These are phyloP conservation scores for Trichoderma gracile DNA, from an alignment of 2,329 filamentous ascomycete genomes.

Conservation along the genomic window DNA sequence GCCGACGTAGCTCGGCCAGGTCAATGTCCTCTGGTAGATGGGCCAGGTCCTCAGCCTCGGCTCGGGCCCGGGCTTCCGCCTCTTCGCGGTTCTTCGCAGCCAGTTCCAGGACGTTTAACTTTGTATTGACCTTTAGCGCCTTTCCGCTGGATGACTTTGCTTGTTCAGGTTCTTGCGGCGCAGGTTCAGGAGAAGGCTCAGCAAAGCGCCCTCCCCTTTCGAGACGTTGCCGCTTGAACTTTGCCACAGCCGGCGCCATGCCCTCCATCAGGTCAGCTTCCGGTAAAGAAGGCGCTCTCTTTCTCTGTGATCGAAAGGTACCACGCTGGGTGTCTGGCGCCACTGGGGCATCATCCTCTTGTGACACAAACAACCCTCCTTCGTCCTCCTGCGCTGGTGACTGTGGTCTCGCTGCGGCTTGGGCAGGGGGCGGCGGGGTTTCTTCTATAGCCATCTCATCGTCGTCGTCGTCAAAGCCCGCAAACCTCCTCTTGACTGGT, in stretches of 20 bases:
- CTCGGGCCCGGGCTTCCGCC: constrained; percentile 63
- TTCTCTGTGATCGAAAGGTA: constrained; percentile 42
- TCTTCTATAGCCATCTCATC: constrained; percentile 30
- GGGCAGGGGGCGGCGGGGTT: constrained; percentile 12
- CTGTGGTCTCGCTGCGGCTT: constrained; percentile 14
- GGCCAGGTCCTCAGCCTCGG: constrained; percentile 55
- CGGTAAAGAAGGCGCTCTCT: constrained; percentile 47
- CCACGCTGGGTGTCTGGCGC: constrained; percentile 31
- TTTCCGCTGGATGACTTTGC: constrained; percentile 3
- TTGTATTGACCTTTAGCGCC: constrained; percentile 53
- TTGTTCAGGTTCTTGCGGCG: constrained; percentile 28
- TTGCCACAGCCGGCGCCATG: constrained; percentile 73
- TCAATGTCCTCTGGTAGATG: constrained; percentile 64
- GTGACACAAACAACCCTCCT: constrained; percentile 59
- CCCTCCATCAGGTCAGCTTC: constrained; percentile 65
- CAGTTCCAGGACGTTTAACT: constrained; percentile 68
- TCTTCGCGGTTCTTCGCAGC: constrained; percentile 62
- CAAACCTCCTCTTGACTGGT: constrained; percentile 62
- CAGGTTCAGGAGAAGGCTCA: constrained; percentile 34
- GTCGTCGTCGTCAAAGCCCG: constrained; percentile 62
- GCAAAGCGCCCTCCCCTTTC: constrained; percentile 55
- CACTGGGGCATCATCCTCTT: constrained; percentile 40
- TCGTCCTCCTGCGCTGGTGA: constrained; percentile 37
- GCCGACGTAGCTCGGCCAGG: constrained; percentile 68
- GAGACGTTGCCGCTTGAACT: constrained; percentile 75